Evolutionary conservation across 2,329 filamentous ascomycete genomes (phyloP), one percentile per base, ranked within the genome.

Genomic region (Ceratocystis variospora): DNA sequence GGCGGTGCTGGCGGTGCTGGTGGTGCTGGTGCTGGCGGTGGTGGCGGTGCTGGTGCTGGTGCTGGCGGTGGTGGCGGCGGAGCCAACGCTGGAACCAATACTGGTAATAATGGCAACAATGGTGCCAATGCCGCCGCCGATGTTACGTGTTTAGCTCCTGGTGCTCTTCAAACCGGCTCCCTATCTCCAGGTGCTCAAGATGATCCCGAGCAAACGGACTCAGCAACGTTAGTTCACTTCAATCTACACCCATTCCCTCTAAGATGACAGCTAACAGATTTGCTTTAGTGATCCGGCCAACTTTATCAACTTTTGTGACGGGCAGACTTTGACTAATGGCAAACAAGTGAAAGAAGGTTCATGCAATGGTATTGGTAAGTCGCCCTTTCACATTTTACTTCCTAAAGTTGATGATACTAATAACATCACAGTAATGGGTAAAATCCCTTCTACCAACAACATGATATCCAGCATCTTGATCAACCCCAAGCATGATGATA

Each of bases 271-370:
- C 63, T 71, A 74, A 70, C 73, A 66, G 41, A 6, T 31, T 10
- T 28, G n/a, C 59, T 44, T 50, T 4, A 85, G 82, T 69, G 82
- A 85, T 70, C 68, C 75, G 19, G 76, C 77, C 76, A 86, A 86
- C 76, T 85, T 85, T 72, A 83, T 85, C 79, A 85, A 85, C 78
- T 83, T 84, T 73, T 85, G 83, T 72, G 15, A 10, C n/a, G 81
- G 80, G 59, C 70, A 79, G 72, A 80, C 76, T 0, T 72, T 84
- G 61, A 87, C 84, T 69, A 84, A 87, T 71, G 85, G 84, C 71
- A 74, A 80, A 33, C 84, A 87, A 73, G 76, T 80, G 63, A 77
- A 76, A 67, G 73, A 70, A 3, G 85, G 85, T 22, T 87, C 84
- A 45, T 87, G 85, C 76, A 87, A 87, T 73, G 81, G 81, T 72